phyloP scores from a whole-genome alignment of 306 rosid species.

The Comarum palustre region DNA sequence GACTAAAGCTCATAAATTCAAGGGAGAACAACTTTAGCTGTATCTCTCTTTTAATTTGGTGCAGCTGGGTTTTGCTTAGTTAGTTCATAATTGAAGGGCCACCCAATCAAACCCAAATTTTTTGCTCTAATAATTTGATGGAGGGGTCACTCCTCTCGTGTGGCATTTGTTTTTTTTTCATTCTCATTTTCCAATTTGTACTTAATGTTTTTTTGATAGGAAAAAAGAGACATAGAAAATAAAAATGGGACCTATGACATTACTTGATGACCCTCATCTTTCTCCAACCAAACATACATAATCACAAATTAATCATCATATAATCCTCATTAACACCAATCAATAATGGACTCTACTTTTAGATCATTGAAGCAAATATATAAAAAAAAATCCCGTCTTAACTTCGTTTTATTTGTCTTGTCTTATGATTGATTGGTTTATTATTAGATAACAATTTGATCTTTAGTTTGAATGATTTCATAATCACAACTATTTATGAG shows the following conservation, averaged over 20 bases:
- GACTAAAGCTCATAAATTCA: constrained; percentile 11
- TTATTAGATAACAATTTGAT: too few species aligned
- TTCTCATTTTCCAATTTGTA: constrained; percentile 55
- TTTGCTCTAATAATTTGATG: constrained; percentile 35
- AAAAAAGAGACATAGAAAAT: constrained; percentile 46
- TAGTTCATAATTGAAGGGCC: constrained; percentile 17
- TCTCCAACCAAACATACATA: constrained; percentile 23
- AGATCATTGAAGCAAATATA: neutral
- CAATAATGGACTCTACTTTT: neutral
- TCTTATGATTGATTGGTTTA: neutral
- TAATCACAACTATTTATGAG: neutral
- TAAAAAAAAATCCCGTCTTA: too few species aligned
- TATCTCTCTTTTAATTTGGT: constrained; percentile 13
- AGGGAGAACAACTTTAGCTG: constrained; percentile 22
- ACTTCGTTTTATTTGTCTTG: neutral
- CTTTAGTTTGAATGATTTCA: too few species aligned
- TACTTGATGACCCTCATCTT: neutral
- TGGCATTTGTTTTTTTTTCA: constrained; percentile 59
- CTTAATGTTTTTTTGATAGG: constrained; percentile 34
- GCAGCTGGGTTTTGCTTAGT: constrained; percentile 15
- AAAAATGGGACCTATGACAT: constrained; percentile 40
- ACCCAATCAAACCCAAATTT: neutral
- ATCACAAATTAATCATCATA: constrained; percentile 38
- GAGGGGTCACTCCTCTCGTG: constrained; percentile 41
- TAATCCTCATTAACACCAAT: constrained; percentile 38